Evolutionary conservation across 73 alveolate species (phyloP).

Genomic region (Tetrahymena elliotti): DNA sequence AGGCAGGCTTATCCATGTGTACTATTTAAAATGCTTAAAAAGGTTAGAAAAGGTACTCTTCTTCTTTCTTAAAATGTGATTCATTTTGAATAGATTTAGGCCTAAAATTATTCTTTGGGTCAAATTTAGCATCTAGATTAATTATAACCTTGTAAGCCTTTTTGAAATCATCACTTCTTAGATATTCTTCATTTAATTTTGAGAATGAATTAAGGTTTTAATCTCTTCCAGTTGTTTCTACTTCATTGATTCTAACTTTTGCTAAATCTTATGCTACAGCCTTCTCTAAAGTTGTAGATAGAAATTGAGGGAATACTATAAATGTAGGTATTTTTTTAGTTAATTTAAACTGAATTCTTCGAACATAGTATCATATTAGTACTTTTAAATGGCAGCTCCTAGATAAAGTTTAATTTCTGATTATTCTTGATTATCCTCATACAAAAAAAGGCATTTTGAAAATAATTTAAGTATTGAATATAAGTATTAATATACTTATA

Average conservation of each 20-base stretch:
- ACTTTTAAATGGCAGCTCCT: too few species aligned
- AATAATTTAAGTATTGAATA: background rate
- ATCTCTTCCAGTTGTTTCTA: background rate
- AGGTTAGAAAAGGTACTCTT: background rate
- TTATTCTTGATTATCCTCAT: too few species aligned
- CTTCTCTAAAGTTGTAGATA: too few species aligned
- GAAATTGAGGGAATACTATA: too few species aligned
- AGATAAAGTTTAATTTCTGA: too few species aligned
- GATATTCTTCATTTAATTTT: too few species aligned
- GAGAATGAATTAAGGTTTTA: background rate
- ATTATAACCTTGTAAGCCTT: background rate
- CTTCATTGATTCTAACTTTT: background rate
- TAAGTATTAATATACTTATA: background rate
- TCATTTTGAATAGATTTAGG: background rate
- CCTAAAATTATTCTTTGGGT: background rate
- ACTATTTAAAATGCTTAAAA: background rate
- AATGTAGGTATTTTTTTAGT: too few species aligned
- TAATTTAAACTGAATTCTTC: too few species aligned
- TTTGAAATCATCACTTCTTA: background rate
- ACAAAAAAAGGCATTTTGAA: background rate
- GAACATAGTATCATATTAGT: too few species aligned
- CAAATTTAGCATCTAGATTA: background rate
- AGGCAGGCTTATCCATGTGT: background rate
- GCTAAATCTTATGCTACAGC: background rate
- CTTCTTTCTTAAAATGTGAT: background rate